These are phyloP conservation scores for Kluyveromyces lactis DNA, from an alignment of 805 yeast species.

Conservation along the genomic window DNA sequence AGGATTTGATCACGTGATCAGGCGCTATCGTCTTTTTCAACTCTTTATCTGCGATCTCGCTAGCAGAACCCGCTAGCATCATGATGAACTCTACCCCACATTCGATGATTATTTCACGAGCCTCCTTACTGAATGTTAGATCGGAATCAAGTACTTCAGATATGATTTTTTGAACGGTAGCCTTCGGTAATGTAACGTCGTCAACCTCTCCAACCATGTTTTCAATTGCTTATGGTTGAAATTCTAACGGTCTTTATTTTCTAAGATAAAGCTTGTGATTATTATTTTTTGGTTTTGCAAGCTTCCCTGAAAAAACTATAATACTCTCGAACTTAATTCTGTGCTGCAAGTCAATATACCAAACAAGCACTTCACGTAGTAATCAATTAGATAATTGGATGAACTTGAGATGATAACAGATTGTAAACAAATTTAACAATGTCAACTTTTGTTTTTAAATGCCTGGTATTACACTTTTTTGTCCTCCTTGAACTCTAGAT, in stretches of 20 bases:
- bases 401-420: too few species aligned
- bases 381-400: too few species aligned
- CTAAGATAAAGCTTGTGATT: too few species aligned
- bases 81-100: constrained; percentile 94
- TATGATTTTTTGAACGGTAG: constrained; percentile 93
- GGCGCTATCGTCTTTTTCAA: constrained; percentile 94
- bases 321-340: too few species aligned
- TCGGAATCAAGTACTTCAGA: constrained; percentile 87
- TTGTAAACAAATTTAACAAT: too few species aligned
- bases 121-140: constrained; percentile 81
- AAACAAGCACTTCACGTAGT: too few species aligned
- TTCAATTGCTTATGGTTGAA: neutral
- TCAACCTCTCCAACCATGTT: constrained; percentile 22
- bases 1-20: constrained; percentile 88
- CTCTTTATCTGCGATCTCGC: constrained; percentile 94
- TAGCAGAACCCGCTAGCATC: constrained; percentile 87
- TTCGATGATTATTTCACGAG: constrained; percentile 90
- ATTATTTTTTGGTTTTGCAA: too few species aligned
- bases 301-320: too few species aligned
- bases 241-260: neutral
- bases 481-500: too few species aligned
- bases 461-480: too few species aligned
- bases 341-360: too few species aligned
- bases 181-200: constrained; percentile 43
- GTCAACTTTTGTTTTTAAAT: too few species aligned